Evolutionary conservation across 2,329 filamentous ascomycete species (phyloP), one percentile per base, ranked within the genome.

Genomic region (Huntiella decipiens): DNA sequence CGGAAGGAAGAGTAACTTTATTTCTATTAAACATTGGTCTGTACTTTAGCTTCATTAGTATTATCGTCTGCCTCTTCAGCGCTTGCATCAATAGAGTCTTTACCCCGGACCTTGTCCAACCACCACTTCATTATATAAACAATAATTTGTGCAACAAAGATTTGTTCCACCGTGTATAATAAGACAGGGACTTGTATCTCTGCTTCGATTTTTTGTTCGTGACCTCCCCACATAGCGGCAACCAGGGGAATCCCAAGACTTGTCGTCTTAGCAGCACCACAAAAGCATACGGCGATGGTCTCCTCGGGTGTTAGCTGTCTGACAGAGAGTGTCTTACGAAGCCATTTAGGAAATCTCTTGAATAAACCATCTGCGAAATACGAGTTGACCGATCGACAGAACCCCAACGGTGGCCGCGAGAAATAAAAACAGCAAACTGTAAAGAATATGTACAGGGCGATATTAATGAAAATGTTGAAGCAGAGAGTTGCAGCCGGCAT

Each of bases 231-330:
- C 72, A 84, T 82, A 49, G 79, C 72, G 31, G 73, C 72, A 43
- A 74, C 67, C 22, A 84, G 57, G 0, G 79, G 79, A 5, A 84
- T 79, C 0, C 79, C 78, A 48, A 84, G 64, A 2, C 73, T 76
- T 1, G 78, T 77, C 2, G 79, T 82, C 59, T 85, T 85, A 11
- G 79, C 79, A 0, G 79, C 77, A 19, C 74, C 77, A 54, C 78
- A 82, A 58, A 83, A 83, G 53, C 78, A 82, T 11, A 82, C 72
- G 0, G 80, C 77, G 43, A 83, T 71, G 0, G 78, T 71, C 53
- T 82, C 74, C 48, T 71, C 68, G 34, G 68, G 69, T 0, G 68
- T 61, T 56, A 81, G 65, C 54, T 67, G 73, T 33, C 66, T 58
- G 2, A 69, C 57, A 1, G 67, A 68, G 1, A 73, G n/a, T 6